Evolutionary conservation across 108 stramenopile species (phyloP), one percentile per base, ranked within the genome.

Genomic region (Asterionellopsis glacialis): DNA sequence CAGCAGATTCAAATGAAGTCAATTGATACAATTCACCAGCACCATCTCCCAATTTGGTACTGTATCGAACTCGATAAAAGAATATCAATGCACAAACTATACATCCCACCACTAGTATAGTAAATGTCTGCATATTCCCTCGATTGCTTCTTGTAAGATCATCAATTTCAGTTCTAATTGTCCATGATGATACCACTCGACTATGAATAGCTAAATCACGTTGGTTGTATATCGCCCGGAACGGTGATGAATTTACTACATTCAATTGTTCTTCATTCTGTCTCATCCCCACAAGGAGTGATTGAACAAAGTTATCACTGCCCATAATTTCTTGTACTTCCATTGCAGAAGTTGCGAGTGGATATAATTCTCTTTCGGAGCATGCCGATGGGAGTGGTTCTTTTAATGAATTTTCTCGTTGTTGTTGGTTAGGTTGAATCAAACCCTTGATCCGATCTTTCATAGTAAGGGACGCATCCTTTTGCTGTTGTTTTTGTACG

Each of bases 91-190:
- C 24, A 24, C 7, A 56, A 27, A 10, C 55, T 26, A 56, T 10
- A 27, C 27, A 56, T 56, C 26, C 23, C 11, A 21, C 24, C 11
- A n/a, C 12, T 56, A 11, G 28, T 14, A 56, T 9, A 26, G 13
- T 11, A 11, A 26, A 21, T 26, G 11, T 19, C 11, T 21, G 55
- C 13, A 56, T 56, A 56, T 11, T 56, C 13, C 11, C 16, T 33
- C 24, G 28, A 9, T 11, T 13, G 24, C 11, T 13, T 56, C 21
- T 7, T 23, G 21, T 56, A 11, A 24, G 28, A 25, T 71, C 70
- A 44, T 77, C 76, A 18, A 77, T 62, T n/a, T 70, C 65, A 13
- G 69, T 82, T 12, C 72, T 60, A 61, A 82, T 74, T 0, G 81
- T 74, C 81, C 81, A 82, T 0, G 81, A 59, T 11, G 76, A 70